A percentile compares a stretch with the other conserved stretches of the same genome.
Evolutionary conservation across 495 filamentous ascomycete species (phyloP).

Genomic region (Halenospora varia): DNA sequence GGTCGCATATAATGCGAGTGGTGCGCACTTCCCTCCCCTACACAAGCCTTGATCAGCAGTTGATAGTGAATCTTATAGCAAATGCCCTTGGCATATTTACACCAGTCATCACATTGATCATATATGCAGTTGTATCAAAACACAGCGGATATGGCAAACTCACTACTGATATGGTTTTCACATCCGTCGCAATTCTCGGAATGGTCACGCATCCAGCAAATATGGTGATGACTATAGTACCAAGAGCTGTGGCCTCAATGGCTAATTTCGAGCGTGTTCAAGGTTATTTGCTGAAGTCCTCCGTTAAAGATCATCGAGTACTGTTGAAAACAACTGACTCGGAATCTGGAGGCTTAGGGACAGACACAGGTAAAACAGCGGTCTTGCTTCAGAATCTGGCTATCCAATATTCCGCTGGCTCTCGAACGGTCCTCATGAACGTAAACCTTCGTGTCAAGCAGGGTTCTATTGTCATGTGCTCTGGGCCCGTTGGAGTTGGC

Average conservation of each 20-base stretch:
- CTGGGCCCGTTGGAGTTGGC: slow-evolving; percentile 70
- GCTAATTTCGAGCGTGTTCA: slow-evolving; percentile 34
- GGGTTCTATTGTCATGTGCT: slow-evolving; percentile 4
- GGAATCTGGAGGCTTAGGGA: not conserved
- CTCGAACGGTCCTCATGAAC: slow-evolving; percentile 13
- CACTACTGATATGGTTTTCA: slow-evolving; percentile 29
- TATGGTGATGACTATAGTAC: slow-evolving; percentile 30
- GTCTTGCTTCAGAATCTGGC: not conserved
- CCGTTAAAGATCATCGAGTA: not conserved
- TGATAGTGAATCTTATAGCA: slow-evolving; percentile 7
- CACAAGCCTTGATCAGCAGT: no score
- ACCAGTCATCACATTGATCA: slow-evolving; percentile 34
- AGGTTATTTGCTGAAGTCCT: slow-evolving; percentile 20
- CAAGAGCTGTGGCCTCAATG: slow-evolving; percentile 23
- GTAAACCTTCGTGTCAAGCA: slow-evolving; percentile 9
- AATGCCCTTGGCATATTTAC: slow-evolving; percentile 34
- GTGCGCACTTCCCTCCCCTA: slow-evolving; percentile 20
- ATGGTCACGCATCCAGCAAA: slow-evolving; percentile 33
- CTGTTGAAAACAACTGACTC: not conserved
- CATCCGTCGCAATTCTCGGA: slow-evolving; percentile 32
- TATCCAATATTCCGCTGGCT: not conserved
- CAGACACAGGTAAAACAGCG: not conserved
- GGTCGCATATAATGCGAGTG: slow-evolving; percentile 39
- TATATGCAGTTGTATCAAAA: slow-evolving; percentile 32
- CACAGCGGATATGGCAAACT: slow-evolving; percentile 11